Base-by-base conservation (phyloP, 2,329 filamentous ascomycete species). In the Colletotrichum magnum region DNA sequence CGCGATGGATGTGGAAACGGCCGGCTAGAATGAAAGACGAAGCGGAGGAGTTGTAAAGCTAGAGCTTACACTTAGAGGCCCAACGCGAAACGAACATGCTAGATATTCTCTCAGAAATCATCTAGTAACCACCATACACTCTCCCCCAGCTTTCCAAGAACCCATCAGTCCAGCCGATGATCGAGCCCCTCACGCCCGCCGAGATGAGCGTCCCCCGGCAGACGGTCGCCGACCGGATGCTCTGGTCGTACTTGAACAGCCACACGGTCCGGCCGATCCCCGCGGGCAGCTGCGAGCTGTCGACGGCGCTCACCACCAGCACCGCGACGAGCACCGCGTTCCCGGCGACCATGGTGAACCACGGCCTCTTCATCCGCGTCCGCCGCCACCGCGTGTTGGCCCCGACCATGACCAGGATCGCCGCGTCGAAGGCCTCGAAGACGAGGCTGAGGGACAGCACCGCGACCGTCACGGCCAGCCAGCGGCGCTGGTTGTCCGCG, bases 281-380 rank as follows among this genome's bases (percentile, higher is more conserved):
- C 15, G 10, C 36, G n/a, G 69, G 69, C 36, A 70, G 26, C 47
- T 48, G 51, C 13, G 60, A 18, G 53, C 58, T 53, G 48, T 56
- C 64, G 16, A 48, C 21, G 2, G 60, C 47, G 16, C 68, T 51
- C 4, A 59, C 47, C 2, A 67, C 45, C 21, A 72, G 26, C 13
- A 72, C 51, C 16, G n/a, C 26, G 6, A 71, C 12, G 3, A 70
- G 41, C n/a, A 67, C 50, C 4, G 51, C 41, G 51, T 70, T 67
- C 1, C 71, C 71, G 5, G 28, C n/a, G 13, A 71, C 18, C 71
- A 72, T 72, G 21, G 71, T 71, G 16, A 61, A 54, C 71, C 71
- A 72, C 1, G 71, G 71, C 43, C 69, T 61, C 26, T 64, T 62
- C 58, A 71, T 68, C n/a, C 51, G 53, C 28, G 53, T 56, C 1